Percentiles rank a stretch among this genome's conserved stretches.
Conservation (phyloP, 352 stramenopile species). For the Phytophthora ramorum region DNA sequence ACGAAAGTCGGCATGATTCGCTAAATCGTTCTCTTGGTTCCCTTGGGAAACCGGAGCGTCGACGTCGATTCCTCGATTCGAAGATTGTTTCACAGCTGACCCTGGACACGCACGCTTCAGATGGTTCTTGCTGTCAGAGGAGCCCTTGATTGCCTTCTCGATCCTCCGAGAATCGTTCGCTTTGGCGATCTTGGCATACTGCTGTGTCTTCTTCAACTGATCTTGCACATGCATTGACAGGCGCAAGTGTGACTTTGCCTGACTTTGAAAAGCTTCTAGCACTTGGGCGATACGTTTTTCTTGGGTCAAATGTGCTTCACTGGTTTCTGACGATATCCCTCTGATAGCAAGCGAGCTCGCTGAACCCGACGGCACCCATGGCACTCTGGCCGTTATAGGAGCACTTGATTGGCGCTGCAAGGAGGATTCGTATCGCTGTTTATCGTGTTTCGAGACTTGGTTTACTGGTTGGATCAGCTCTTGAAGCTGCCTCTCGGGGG, state of each 20-base stretch:
- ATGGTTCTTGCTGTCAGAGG: neutral
- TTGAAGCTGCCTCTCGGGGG: constrained; percentile 9
- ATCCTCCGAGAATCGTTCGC: neutral
- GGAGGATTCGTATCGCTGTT: neutral
- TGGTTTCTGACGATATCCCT: constrained; percentile 1
- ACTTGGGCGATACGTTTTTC: constrained; percentile 22
- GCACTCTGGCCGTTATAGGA: constrained; percentile 4
- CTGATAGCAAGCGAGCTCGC: constrained; percentile 13
- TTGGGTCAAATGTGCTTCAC: constrained; percentile 7
- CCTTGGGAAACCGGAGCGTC: neutral
- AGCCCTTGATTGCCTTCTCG: constrained; percentile 1
- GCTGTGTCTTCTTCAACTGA: constrained; percentile 23
- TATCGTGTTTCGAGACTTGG: constrained; percentile 5
- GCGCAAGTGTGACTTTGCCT: constrained; percentile 14
- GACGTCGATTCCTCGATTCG: neutral
- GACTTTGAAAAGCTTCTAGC: constrained; percentile 19
- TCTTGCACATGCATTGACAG: constrained; percentile 17
- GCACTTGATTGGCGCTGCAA: constrained; percentile 13
- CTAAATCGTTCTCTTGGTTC: constrained; percentile 19
- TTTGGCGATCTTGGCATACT: neutral
- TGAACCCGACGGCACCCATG: constrained; percentile 19
- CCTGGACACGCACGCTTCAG: neutral
- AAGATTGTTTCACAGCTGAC: constrained; percentile 8
- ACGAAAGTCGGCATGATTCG: neutral
- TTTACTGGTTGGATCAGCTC: neutral